These are phyloP conservation scores for Ulota crispa DNA, from an alignment of 225 moss, liverwort and hornwort species.

Conservation along the genomic window DNA sequence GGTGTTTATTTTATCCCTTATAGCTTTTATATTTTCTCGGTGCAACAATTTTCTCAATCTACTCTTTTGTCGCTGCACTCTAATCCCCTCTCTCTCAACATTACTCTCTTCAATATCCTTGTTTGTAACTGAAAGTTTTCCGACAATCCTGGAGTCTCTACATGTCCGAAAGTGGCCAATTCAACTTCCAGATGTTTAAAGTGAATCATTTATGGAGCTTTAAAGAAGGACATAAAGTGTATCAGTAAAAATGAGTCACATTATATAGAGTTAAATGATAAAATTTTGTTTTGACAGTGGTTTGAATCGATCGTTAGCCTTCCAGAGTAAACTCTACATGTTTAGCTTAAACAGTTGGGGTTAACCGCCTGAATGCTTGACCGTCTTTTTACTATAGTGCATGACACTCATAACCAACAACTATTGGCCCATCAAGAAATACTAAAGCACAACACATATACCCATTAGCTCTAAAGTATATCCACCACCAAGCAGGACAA, in stretches of 20 bases:
- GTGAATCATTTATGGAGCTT: neutral
- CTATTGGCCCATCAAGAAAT: no score
- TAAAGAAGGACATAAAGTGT: neutral
- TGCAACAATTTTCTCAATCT: neutral
- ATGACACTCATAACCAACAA: no score
- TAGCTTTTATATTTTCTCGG: neutral
- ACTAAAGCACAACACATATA: no score
- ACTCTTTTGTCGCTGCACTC: neutral
- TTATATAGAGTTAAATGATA: neutral
- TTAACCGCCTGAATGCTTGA: neutral
- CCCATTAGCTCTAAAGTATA: no score
- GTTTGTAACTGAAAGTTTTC: neutral
- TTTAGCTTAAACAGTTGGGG: neutral
- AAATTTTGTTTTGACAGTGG: neutral
- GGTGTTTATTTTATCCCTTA: conserved; percentile 36
- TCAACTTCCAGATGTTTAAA: neutral
- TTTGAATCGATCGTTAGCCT: neutral
- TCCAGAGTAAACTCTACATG: neutral
- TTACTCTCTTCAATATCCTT: neutral
- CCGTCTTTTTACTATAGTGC: neutral
- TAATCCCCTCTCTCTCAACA: neutral
- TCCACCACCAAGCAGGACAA: no score
- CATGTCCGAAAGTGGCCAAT: neutral
- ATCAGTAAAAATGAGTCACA: neutral
- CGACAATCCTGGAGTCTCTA: neutral